Evolutionary conservation across 2,329 filamentous ascomycete species (phyloP).

Genomic region (Microdochium trichocladiopsis): DNA sequence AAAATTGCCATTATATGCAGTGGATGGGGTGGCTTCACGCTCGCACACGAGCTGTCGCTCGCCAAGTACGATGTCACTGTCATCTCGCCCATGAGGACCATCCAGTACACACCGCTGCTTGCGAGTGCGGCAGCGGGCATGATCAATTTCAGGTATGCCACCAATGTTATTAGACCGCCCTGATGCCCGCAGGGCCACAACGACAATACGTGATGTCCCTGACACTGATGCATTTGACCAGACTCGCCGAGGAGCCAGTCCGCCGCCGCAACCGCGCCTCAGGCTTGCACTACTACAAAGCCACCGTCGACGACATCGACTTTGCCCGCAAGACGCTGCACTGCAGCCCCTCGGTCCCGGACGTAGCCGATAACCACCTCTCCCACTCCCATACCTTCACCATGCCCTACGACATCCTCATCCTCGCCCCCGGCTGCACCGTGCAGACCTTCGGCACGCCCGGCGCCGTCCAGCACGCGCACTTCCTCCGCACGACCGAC

Average conservation of each 20-base stretch:
- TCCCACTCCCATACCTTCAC: constrained; percentile 18
- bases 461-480: constrained; percentile 26
- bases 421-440: constrained; percentile 32
- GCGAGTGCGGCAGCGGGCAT: constrained; percentile 34
- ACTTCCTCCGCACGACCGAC: constrained; percentile 26
- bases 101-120: constrained; percentile 35
- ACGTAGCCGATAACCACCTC: constrained; percentile 18
- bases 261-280: constrained; percentile 19
- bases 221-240: no score
- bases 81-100: constrained; percentile 31
- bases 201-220: no score
- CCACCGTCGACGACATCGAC: constrained; percentile 27
- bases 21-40: constrained; percentile 30
- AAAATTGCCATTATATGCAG: constrained; percentile 23
- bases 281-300: constrained; percentile 28
- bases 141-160: constrained; percentile 27
- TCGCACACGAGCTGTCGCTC: constrained; percentile 25
- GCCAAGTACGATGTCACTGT: constrained; percentile 28
- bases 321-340: constrained; percentile 21
- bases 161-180: no score
- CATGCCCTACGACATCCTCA: constrained; percentile 31
- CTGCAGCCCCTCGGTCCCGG: constrained; percentile 20
- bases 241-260: constrained; percentile 33
- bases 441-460: constrained; percentile 30
- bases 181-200: no score